Evolutionary conservation across 805 yeast genomes (phyloP).

Genomic region (Maudiozyma barnettii): DNA sequence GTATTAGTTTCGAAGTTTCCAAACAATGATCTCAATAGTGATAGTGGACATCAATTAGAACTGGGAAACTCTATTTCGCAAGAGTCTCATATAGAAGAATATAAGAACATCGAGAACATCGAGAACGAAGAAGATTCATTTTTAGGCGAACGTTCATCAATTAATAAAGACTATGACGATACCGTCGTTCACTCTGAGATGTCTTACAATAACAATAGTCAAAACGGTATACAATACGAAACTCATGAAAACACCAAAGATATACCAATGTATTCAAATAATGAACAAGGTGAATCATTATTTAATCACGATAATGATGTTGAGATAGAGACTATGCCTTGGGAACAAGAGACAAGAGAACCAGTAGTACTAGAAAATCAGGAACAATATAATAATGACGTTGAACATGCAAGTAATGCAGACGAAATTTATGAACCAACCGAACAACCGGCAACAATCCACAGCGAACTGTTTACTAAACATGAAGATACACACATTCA

Average conservation of each 20-base stretch:
- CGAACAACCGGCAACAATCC: neutral
- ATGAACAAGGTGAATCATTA: neutral
- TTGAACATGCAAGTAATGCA: neutral
- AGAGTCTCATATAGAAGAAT: too few relatives aligned
- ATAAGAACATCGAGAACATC: neutral
- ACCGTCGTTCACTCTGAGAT: neutral
- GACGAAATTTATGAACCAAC: neutral
- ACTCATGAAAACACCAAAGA: neutral
- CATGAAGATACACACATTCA: neutral
- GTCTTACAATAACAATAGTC: neutral
- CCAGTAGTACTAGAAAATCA: neutral
- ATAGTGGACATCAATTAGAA: too few relatives aligned
- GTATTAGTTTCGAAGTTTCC: too few relatives aligned
- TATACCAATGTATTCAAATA: neutral
- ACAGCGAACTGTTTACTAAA: neutral
- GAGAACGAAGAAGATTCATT: neutral
- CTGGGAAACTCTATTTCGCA: too few relatives aligned
- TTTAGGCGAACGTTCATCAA: neutral
- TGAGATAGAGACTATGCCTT: slow-evolving; percentile 8
- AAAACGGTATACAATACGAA: too few relatives aligned
- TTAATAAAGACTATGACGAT: neutral
- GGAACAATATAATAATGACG: neutral
- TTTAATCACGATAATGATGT: neutral
- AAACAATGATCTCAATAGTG: too few relatives aligned
- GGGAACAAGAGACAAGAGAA: slow-evolving; percentile 7